Evolutionary conservation across 345 rosid species (phyloP).

Genomic region (Gossypium arboreum): DNA sequence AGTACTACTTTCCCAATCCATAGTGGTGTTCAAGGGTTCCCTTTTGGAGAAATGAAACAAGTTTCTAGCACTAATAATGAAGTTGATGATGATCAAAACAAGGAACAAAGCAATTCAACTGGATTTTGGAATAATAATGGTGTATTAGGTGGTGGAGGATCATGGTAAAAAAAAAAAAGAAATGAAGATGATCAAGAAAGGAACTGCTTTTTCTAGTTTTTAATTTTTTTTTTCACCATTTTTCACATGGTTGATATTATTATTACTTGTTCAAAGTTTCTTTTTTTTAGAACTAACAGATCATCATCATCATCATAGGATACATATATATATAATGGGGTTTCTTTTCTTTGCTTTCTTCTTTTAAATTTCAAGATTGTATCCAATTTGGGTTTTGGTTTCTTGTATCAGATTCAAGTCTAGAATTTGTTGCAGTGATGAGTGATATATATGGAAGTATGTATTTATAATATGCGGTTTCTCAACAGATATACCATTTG

Average conservation of each 20-base stretch:
- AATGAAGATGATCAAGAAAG: background rate
- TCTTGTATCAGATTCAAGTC: constrained; percentile 23
- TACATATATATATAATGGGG: constrained; percentile 5
- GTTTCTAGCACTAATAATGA: constrained; percentile 30
- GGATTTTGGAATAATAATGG: constrained; percentile 47
- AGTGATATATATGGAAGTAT: background rate
- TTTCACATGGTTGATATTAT: constrained; percentile 21
- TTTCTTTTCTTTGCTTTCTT: constrained; percentile 4
- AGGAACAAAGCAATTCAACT: constrained; percentile 37
- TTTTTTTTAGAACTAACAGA: constrained; percentile 31
- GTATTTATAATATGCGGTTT: background rate
- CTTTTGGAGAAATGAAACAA: constrained; percentile 43
- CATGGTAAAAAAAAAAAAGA: constrained; percentile 27
- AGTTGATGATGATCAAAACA: constrained; percentile 32
- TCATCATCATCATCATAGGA: constrained; percentile 5
- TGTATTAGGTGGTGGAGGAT: constrained; percentile 43
- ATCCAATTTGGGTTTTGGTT: constrained; percentile 21
- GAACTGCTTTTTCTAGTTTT: background rate
- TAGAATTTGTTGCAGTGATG: constrained; percentile 15
- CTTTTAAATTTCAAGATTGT: constrained; percentile 9
- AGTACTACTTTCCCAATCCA: constrained; percentile 29
- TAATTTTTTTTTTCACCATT: background rate
- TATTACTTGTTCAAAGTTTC: constrained; percentile 23
- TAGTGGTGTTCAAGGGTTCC: constrained; percentile 38
- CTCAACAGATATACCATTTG: background rate